Evolutionary conservation across 2,329 filamentous ascomycete species (phyloP), one percentile per base, ranked within the genome.

Genomic region (Aureobasidium pullulans): DNA sequence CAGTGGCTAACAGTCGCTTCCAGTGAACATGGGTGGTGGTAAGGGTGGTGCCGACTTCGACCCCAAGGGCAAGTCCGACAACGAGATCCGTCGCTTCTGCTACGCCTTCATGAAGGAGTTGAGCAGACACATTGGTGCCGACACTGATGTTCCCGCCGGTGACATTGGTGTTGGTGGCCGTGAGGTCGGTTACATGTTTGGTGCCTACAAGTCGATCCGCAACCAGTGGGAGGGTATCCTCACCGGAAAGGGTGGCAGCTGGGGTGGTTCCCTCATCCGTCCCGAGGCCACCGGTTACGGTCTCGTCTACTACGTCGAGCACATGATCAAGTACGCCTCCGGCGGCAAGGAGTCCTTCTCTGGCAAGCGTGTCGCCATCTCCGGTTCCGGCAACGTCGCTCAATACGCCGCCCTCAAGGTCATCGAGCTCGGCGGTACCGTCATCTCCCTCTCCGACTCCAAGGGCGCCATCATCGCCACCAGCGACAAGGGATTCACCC

Each of bases 41-140:
- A 97, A 97, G 82, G 94, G 94, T 78, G 94, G 94, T 71, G 87
- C 93, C 74, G 94, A 97, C 81, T 97, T 99, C 75, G 91, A 97
- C 78, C 94, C 94, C 76, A 99, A 97, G 85, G 92, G 91, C 80
- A 97, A 96, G 84, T 89, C 87, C 59, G 92, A 99, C 78, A 89
- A 85, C 75, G 94, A 97, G 84, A 97, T 97, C 79, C 89, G 94
- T 72, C 89, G 90, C 73, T 97, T 99, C 84, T 97, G 93, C 81
- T 85, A 88, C 66, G 79, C 91, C 62, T 99, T 97, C 82, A 97
- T 97, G 94, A 86, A 86, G 68, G 90, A 96, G 81, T 85, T 99
- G 64, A 88, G 83, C 81, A 91, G 90, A 79, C 92, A 97, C 84
- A 97, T 97, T 73, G 91, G 94, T 68, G 90, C 90, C 66, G 89